Conservation (phyloP, 495 filamentous ascomycete species). For the Beverwykella pulmonaria region DNA sequence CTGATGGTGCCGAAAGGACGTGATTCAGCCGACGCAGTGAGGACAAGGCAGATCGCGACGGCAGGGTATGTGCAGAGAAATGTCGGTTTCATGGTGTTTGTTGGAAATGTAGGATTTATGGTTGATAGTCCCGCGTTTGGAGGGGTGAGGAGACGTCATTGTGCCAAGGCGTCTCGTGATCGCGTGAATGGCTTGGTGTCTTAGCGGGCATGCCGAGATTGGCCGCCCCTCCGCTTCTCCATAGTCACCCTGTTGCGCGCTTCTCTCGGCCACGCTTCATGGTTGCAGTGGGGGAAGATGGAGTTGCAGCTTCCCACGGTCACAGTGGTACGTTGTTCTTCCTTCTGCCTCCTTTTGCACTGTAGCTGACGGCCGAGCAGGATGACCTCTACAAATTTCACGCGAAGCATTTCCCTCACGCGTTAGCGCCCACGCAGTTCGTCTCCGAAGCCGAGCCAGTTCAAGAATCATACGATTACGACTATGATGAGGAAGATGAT, state of each 20-base stretch:
- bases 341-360: background rate
- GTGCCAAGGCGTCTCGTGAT: conserved; percentile 29
- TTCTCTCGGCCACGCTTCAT: background rate
- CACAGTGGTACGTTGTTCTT: conserved; percentile 19
- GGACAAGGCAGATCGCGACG: conserved; percentile 21
- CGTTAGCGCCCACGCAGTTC: conserved; percentile 48
- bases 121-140: background rate
- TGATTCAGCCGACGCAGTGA: conserved; percentile 28
- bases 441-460: conserved; percentile 7
- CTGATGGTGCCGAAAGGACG: conserved; percentile 25
- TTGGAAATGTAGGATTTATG: background rate
- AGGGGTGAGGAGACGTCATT: conserved; percentile 35
- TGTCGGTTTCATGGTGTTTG: conserved; percentile 35
- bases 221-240: too few relatives aligned
- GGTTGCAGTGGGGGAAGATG: background rate
- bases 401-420: conserved; percentile 53
- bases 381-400: conserved; percentile 76
- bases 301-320: conserved; percentile 28
- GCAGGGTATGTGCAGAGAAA: conserved; percentile 20
- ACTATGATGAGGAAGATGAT: conserved; percentile 57
- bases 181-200: conserved; percentile 7
- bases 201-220: background rate
- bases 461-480: conserved; percentile 37
- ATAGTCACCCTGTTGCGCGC: too few relatives aligned
- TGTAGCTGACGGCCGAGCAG: conserved; percentile 46